Base-by-base conservation (phyloP, 2,329 filamentous ascomycete species). In the Paramyrothecium sp. region DNA sequence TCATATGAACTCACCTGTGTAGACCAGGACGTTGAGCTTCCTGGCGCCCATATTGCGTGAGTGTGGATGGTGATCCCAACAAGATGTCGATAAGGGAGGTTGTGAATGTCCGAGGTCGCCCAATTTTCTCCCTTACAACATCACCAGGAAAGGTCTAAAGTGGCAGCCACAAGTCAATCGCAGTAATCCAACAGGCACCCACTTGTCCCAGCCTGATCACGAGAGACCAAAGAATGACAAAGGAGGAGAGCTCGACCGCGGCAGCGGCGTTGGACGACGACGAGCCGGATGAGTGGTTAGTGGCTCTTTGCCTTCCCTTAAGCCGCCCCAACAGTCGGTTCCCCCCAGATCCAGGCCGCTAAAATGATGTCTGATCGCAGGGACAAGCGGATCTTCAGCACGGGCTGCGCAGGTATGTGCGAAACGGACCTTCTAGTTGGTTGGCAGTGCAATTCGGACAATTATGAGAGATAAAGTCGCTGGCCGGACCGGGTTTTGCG, bases 301-400 rank as follows among this genome's bases (percentile, higher is more conserved):
- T 67, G 46, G 50, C 53, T 21, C 11, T 50, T 19, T 46, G 38
- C 22, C 13, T 49, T 38, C 12, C 41, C 41, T 30, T 54, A 44
- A 47, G 47, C 41, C 46, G 51, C 46, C 56, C 57, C 53, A 48
- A 46, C 46, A 53, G 23, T 46, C 53, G 53, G 50, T n/a, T n/a
- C 54, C 48, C 56, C 17, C 41, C 41, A 46, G 41, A 46, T 21
- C n/a, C 26, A 30, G 26, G 38, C 38, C 38, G 38, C 38, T 44
- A 44, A 44, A 44, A 44, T 44, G 13, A 44, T 51, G 56, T 55
- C 38, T 52, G 33, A 57, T 65, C 30, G 58, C 71, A 98, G 94
- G 94, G 93, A 98, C 79, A 94, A 97, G 83, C 85, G 95, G 71
- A 98, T 98, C 74, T 96, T 92, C 79, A 97, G 92, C 79, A 98